These are phyloP conservation scores for Termitomyces sp. DNA, from an alignment of 768 basidiomycete genomes.

Conservation along the genomic window DNA sequence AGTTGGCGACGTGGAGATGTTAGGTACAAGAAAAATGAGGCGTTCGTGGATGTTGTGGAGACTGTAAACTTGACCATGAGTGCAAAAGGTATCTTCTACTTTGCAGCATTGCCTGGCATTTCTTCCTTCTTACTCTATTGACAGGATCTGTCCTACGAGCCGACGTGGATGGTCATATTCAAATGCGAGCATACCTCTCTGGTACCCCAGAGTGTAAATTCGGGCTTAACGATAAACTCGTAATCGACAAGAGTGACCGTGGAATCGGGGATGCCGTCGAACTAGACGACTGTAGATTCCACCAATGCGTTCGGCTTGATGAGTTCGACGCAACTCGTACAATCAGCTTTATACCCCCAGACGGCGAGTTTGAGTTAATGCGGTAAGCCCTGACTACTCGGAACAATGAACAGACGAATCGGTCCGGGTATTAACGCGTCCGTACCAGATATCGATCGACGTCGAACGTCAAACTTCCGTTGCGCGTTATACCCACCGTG, in stretches of 20 bases:
- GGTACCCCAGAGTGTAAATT: conserved; percentile 99
- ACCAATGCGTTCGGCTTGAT: conserved; percentile 93
- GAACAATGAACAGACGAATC: not conserved
- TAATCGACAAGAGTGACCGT: conserved; percentile 81
- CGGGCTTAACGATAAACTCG: conserved; percentile 96
- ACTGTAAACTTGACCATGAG: conserved; percentile 96
- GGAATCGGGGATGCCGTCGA: conserved; percentile 80
- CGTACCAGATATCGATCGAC: conserved; percentile 84
- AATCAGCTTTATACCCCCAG: conserved; percentile 96
- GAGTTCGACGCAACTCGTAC: conserved; percentile 93
- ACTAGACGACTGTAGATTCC: conserved; percentile 96
- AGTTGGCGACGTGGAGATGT: conserved; percentile 95
- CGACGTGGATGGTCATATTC: conserved; percentile 95
- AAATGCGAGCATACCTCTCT: conserved; percentile 95
- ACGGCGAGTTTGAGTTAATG: conserved; percentile 99
- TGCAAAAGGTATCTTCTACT: conserved; percentile 69
- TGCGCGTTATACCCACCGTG: conserved; percentile 85
- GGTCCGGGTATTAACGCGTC: not conserved
- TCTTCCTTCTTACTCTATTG: not conserved
- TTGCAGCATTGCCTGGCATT: not conserved
- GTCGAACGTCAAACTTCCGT: conserved; percentile 90
- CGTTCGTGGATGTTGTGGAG: conserved; percentile 99
- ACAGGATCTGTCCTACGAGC: conserved; percentile 86
- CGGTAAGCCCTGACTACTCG: conserved; percentile 40
- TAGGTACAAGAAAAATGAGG: conserved; percentile 99